Evolutionary conservation across 2,329 filamentous ascomycete genomes (phyloP), one percentile per base, ranked within the genome.

Genomic region (Botrytis deweyae): DNA sequence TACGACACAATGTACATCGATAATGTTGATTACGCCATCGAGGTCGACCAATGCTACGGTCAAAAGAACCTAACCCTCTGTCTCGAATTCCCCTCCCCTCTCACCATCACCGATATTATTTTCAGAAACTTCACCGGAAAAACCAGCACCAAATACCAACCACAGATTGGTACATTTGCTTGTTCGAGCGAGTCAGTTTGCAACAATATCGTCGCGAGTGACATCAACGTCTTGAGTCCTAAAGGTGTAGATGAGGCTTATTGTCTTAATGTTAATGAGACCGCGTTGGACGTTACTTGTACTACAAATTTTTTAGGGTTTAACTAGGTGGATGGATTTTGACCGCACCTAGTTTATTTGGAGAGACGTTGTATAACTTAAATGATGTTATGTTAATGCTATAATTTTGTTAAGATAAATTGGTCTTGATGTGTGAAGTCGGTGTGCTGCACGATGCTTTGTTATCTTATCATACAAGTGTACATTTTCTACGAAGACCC

Each of bases 1-100:
- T 92, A 91, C 80, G 87, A 91, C 73, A 85, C 84, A 6, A 90
- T 92, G 83, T 79, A 82, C 55, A 84, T 90, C 74, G 81, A 85
- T 52, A 90, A 91, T 75, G 89, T 91, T 75, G 90, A 92, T 79
- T 90, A 89, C 78, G 88, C 88, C 3, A 88, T 91, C 76, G 87
- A 90, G 74, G 83, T 91, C 66, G 88, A 88, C n/a, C 89, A 91
- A 79, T 91, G 89, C 83, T 90, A 91, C 75, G 88, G 88, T 14
- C 88, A 90, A 81, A 87, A 84, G 75, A 90, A 91, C 78, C 78
- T 87, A 68, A 90, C 88, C 3, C 84, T 90, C n/a, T 91, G 89
- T 82, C 85, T 87, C 62, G 77, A 87, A 80, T 88, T 83, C 77
- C 89, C 89, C 3, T 87, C 87, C 73, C 77, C 80, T 29, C 76